Base-by-base conservation (phyloP, 2,329 filamentous ascomycete genomes). In the Pezicula rhizophila region DNA sequence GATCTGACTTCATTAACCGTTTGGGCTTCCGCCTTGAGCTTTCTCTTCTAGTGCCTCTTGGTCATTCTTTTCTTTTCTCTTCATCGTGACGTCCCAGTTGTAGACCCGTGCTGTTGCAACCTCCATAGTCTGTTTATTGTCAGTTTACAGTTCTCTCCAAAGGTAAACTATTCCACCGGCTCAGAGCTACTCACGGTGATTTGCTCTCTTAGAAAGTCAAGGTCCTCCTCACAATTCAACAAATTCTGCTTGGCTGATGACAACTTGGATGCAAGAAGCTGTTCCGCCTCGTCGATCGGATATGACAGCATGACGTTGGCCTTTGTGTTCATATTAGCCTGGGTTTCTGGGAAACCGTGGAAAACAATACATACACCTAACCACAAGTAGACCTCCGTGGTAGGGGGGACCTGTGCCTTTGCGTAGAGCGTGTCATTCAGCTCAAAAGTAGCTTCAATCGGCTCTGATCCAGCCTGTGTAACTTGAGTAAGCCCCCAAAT, bases 261-360 rank as follows among this genome's bases (percentile, higher is more conserved):
- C 17, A 96, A 72, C 68, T 96, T 96, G 12, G 83, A 81, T 40
- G 78, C 72, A 48, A 99, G 75, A 57, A 99, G 77, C 39, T 76
- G 74, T 69, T 92, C 83, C 0, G 93, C 93, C 70, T 97, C 93
- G 14, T 83, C 79, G 54, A 97, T 84, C 3, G 91, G 89, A 66
- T 99, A 99, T 45, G 93, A 83, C 51, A 99, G 76, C 93, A 99
- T 99, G 42, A 97, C 91, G 61, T 99, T 99, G 49, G 93, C 92
- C 85, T 88, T 31, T 10, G 28, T 52, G 17, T 26, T 26, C 12
- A 44, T 38, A 47, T 62, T 46, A 63, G 49, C 43, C 38, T 23
- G 11, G 35, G 1, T 10, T 10, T 12, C 1, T 31, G 8, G 4
- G 28, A 31, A 31, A 31, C 11, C 8, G 28, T 31, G 28, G 28